Evolutionary conservation across 2,329 filamentous ascomycete species (phyloP).

Genomic region (Cytospora leucostoma): DNA sequence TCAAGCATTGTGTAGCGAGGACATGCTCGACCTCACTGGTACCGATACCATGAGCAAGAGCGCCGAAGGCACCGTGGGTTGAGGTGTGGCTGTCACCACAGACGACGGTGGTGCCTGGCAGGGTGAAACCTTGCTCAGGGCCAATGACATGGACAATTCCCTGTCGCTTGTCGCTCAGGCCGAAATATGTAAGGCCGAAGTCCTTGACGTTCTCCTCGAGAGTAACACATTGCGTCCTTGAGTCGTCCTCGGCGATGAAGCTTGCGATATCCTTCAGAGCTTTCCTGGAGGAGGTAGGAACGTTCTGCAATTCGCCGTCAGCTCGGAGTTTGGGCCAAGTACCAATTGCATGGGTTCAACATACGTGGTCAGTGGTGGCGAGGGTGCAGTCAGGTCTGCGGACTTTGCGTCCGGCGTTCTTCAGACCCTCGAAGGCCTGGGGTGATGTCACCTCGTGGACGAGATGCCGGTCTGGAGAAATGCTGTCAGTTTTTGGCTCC

Average conservation of each 20-base stretch:
- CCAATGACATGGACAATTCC: constrained; percentile 99
- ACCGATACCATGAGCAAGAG: constrained; percentile 94
- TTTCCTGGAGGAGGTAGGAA: constrained; percentile 88
- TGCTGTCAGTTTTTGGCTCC: constrained; percentile 8
- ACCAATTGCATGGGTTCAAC: constrained; percentile 37
- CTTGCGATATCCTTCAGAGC: constrained; percentile 89
- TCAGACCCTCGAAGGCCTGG: constrained; percentile 95
- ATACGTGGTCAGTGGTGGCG: constrained; percentile 93
- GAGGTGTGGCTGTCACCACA: constrained; percentile 98
- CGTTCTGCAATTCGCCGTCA: constrained; percentile 63
- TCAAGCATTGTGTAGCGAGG: constrained; percentile 90
- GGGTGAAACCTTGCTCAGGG: constrained; percentile 96
- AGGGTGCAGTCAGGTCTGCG: constrained; percentile 95
- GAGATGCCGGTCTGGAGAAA: constrained; percentile 75
- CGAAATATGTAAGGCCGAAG: constrained; percentile 96
- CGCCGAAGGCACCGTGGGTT: constrained; percentile 94
- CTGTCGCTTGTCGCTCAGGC: constrained; percentile 92
- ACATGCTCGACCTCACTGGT: constrained; percentile 99
- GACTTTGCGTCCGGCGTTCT: constrained; percentile 84
- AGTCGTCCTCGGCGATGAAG: constrained; percentile 95
- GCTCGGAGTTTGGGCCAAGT: neutral
- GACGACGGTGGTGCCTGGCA: constrained; percentile 94
- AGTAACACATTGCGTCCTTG: constrained; percentile 88
- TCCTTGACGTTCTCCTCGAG: constrained; percentile 97
- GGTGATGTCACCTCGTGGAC: constrained; percentile 99